Evolutionary conservation across 768 basidiomycete species (phyloP).

Genomic region (Tricholoma sp.): DNA sequence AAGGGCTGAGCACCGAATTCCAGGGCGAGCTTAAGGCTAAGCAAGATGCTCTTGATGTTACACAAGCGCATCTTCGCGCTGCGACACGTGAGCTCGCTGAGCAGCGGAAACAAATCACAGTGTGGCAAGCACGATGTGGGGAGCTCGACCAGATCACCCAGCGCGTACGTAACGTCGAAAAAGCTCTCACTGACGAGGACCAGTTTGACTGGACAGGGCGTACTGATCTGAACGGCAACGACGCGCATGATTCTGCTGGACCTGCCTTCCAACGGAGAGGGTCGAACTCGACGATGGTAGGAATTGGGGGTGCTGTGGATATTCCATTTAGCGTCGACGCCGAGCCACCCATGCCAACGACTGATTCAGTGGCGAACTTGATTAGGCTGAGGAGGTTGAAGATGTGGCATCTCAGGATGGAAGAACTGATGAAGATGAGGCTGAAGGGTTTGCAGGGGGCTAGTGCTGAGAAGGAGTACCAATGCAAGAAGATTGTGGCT

Average conservation of each 20-base stretch:
- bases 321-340: slow-evolving; percentile 59
- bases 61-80: slow-evolving; percentile 79
- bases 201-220: slow-evolving; percentile 89
- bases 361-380: slow-evolving; percentile 54
- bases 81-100: slow-evolving; percentile 89
- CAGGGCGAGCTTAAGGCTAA: slow-evolving; percentile 79
- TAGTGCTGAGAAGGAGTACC: slow-evolving; percentile 83
- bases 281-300: slow-evolving; percentile 58
- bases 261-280: slow-evolving; percentile 73
- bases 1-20: slow-evolving; percentile 74
- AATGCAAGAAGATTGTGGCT: slow-evolving; percentile 89
- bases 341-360: slow-evolving; percentile 65
- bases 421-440: slow-evolving; percentile 65
- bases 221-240: slow-evolving; percentile 36
- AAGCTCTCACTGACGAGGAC: slow-evolving; percentile 73
- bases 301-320: slow-evolving; percentile 60
- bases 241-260: slow-evolving; percentile 38
- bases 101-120: slow-evolving; percentile 78
- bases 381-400: slow-evolving; percentile 71
- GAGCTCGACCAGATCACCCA: slow-evolving; percentile 81
- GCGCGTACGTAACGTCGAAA: slow-evolving; percentile 78
- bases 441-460: slow-evolving; percentile 69
- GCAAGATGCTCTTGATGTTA: slow-evolving; percentile 82
- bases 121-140: slow-evolving; percentile 65
- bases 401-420: slow-evolving; percentile 78